Evolutionary conservation across 106 monocot species (phyloP).

Genomic region (Allium cepa): DNA sequence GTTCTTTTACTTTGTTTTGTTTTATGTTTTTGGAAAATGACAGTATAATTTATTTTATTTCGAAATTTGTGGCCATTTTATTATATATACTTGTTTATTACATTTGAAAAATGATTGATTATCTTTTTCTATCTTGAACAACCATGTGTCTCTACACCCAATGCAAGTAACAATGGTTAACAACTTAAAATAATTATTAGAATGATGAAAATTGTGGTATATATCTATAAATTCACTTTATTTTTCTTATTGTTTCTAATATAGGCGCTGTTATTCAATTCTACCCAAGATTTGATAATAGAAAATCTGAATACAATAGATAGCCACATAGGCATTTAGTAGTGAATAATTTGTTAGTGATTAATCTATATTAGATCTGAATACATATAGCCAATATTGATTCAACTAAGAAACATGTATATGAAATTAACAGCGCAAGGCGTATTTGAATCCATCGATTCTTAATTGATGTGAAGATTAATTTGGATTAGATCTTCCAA

Average conservation of each 20-base stretch:
- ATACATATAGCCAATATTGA: no score
- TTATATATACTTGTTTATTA: no score
- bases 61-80: no score
- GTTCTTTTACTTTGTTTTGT: background rate
- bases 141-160: background rate
- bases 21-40: background rate
- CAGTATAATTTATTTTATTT: no score
- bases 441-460: no score
- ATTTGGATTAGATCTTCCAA: no score
- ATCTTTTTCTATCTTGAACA: background rate
- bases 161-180: background rate
- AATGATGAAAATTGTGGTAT: background rate
- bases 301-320: slow-evolving; percentile 37
- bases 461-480: no score
- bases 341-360: slow-evolving; percentile 2
- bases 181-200: background rate
- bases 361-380: no score
- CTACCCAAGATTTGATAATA: slow-evolving; percentile 42
- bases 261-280: slow-evolving; percentile 48
- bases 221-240: background rate
- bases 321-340: slow-evolving; percentile 67
- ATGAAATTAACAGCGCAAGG: no score
- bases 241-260: background rate
- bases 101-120: no score
- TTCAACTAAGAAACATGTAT: no score